Evolutionary conservation across 2,329 filamentous ascomycete species (phyloP).

Genomic region (Cytospora piceae): DNA sequence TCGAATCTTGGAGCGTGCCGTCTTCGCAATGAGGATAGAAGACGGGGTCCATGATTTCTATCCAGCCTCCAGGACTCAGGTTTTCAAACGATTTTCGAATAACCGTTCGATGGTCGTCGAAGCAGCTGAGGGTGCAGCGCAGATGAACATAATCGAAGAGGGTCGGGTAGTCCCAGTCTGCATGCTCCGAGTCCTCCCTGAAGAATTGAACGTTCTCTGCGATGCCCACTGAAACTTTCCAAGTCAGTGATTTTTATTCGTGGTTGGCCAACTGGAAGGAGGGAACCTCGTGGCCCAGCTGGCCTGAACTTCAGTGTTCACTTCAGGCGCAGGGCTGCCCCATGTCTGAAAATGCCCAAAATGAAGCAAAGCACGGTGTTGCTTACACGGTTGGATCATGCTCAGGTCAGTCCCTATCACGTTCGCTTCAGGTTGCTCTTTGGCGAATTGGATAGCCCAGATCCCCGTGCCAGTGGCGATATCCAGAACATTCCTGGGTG

Average conservation of each 20-base stretch:
- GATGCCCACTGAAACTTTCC: neutral
- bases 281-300: neutral
- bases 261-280: neutral
- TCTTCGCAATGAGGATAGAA: constrained; percentile 6
- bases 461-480: constrained; percentile 27
- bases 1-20: neutral
- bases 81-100: neutral
- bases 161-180: neutral
- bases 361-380: neutral
- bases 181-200: constrained; percentile 15
- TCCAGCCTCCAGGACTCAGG: constrained; percentile 4
- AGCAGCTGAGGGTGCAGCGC: constrained; percentile 5
- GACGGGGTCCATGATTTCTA: constrained; percentile 13
- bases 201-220: constrained; percentile 16
- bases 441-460: constrained; percentile 28
- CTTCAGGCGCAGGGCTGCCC: neutral
- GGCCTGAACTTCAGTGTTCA: neutral
- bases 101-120: constrained; percentile 10
- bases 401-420: constrained; percentile 28
- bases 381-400: constrained; percentile 26
- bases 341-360: neutral
- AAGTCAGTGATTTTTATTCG: neutral
- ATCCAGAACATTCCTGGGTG: constrained; percentile 16
- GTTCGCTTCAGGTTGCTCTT: constrained; percentile 18
- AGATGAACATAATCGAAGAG: constrained; percentile 9